Base-by-base conservation (phyloP, 495 filamentous ascomycete genomes). In the Tirmania nivea region DNA sequence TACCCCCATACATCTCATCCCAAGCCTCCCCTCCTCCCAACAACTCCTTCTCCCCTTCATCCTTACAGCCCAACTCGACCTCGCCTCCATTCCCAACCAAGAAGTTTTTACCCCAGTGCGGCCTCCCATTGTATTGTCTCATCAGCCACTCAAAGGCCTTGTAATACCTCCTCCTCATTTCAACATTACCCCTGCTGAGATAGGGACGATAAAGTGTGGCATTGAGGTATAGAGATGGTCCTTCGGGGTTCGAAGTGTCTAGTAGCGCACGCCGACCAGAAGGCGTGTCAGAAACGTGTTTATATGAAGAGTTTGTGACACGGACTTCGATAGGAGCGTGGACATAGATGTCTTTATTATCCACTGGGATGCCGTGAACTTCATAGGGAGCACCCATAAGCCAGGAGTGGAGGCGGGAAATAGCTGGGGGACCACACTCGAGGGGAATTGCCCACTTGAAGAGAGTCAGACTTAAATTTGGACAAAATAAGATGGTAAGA, bases 31-130 rank as follows among this genome's bases (percentile, higher is more conserved):
- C 39, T 14, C 39, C 39, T 19, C 17, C 17, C 39, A 14, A 19
- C 39, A 14, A 19, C 8, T 45, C 39, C 14, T 4, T 19, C 39
- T 45, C 39, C 12, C 12, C 17, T 19, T 14, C 39, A 6, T 14
- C 17, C 39, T 45, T 45, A 19, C 39, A 14, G 14, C 14, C 39
- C 14, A 19, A 14, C 12, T 45, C 39, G 14, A 45, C 39, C 3
- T 45, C 39, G 4, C 39, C 39, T 14, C 39, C 39, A 19, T 19
- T 19, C 14, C 39, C 39, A 45, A 45, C 17, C 14, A 70, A 69
- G 67, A 94, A 96, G 61, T 94, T 94, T 74, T 97, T 97, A 8
- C 92, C 90, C 87, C 90, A 97, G 67, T 97, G 90, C 35, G 90
- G 90, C 49, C 74, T 73, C n/a, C 85, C 90, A 53, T 83, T 85